These are phyloP conservation scores for Tuber borchii DNA, from an alignment of 495 filamentous ascomycete genomes.

Conservation along the genomic window DNA sequence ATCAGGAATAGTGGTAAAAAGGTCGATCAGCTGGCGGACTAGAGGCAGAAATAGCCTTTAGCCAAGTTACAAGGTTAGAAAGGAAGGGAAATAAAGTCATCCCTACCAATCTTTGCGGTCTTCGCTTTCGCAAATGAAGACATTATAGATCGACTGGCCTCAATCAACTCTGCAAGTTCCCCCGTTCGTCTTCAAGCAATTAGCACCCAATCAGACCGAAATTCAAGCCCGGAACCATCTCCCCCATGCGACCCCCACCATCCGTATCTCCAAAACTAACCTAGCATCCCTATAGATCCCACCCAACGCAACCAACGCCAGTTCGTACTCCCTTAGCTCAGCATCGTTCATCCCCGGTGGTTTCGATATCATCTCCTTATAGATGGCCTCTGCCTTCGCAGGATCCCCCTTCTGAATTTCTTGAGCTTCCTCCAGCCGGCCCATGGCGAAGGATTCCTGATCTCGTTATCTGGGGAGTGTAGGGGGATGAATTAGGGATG, in stretches of 20 bases:
- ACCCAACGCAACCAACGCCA: conserved; percentile 73
- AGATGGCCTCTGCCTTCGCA: conserved; percentile 70
- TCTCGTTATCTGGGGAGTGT: background rate
- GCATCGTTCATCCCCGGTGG: conserved; percentile 75
- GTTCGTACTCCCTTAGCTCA: conserved; percentile 80
- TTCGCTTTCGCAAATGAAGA: conserved; percentile 98
- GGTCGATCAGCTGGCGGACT: conserved; percentile 96
- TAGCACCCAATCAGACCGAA: conserved; percentile 19
- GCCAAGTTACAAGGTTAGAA: background rate
- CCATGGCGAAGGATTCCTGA: conserved; percentile 23
- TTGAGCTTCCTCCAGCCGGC: conserved; percentile 74
- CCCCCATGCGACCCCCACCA: conserved; percentile 1
- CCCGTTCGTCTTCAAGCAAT: conserved; percentile 50
- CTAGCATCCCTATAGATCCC: conserved; percentile 88
- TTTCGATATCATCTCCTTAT: conserved; percentile 80
- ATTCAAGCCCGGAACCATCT: conserved; percentile 14
- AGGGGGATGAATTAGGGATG: conserved; percentile 5
- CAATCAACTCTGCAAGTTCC: conserved; percentile 86
- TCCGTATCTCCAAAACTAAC: conserved; percentile 42
- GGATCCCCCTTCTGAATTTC: conserved; percentile 71
- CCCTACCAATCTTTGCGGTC: conserved; percentile 91
- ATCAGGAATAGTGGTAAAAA: conserved; percentile 88
- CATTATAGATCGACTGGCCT: conserved; percentile 78
- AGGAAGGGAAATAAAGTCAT: background rate
- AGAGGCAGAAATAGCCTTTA: conserved; percentile 8